phyloP scores from a whole-genome alignment of 2,329 filamentous ascomycete genomes.

The Colletotrichum cuscutae region DNA sequence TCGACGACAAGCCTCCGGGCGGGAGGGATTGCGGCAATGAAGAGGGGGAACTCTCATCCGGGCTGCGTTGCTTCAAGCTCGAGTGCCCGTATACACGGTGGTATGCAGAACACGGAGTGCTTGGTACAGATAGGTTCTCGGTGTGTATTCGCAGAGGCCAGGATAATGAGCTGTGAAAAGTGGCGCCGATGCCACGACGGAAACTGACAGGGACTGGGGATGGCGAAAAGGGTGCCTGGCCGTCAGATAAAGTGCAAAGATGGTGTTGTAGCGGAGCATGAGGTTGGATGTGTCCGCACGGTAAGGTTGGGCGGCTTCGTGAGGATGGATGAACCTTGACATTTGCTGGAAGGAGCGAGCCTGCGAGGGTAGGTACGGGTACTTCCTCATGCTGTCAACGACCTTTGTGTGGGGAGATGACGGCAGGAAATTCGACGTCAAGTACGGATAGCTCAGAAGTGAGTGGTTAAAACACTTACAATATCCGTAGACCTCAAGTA shows the following conservation, averaged over 20 bases:
- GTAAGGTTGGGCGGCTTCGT: too few species aligned
- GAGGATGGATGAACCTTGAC: not conserved
- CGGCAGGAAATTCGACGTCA: not conserved
- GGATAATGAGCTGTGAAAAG: not conserved
- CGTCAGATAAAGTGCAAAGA: not conserved
- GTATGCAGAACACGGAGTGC: too few species aligned
- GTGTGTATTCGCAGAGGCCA: not conserved
- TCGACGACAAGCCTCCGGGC: conserved; percentile 12
- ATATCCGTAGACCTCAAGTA: not conserved
- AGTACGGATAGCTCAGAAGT: too few species aligned
- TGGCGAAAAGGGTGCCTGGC: not conserved
- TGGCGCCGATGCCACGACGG: not conserved
- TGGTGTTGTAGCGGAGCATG: not conserved
- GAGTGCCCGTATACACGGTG: not conserved
- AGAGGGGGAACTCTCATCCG: not conserved
- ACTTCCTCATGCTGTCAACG: not conserved
- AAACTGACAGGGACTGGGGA: not conserved
- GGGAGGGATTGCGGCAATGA: not conserved
- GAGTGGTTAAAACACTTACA: too few species aligned
- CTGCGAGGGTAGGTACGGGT: not conserved
- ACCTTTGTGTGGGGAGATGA: too few species aligned
- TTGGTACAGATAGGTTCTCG: too few species aligned
- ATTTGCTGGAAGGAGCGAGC: not conserved
- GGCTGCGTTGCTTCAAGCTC: too few species aligned
- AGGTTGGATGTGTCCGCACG: not conserved